Evolutionary conservation across 2,329 filamentous ascomycete genomes (phyloP).

Genomic region (Xylariales sp.): DNA sequence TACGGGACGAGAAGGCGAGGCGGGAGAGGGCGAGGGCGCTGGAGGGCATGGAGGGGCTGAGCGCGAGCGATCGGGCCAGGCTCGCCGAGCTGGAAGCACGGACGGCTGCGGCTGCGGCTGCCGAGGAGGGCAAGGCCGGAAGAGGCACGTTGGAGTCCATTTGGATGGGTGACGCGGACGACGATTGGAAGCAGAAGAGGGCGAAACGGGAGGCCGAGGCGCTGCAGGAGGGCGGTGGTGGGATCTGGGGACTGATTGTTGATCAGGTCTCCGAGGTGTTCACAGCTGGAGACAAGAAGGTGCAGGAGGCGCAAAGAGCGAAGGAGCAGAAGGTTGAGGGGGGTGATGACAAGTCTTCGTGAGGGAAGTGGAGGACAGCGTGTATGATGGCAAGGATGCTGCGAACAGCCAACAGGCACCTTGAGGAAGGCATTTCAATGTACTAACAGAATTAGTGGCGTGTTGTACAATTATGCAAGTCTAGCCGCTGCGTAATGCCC

Average conservation of each 20-base stretch:
- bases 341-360: no score
- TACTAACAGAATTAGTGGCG: no score
- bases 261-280: constrained; percentile 54
- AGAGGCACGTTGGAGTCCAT: constrained; percentile 38
- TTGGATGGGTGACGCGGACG: constrained; percentile 56
- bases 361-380: no score
- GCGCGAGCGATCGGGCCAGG: constrained; percentile 24
- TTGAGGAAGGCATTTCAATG: no score
- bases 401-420: no score
- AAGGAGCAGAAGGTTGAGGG: no score
- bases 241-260: constrained; percentile 51
- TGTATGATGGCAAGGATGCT: no score
- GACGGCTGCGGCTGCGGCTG: constrained; percentile 9
- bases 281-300: no score
- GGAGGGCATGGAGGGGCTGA: constrained; percentile 19
- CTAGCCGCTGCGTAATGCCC: no score
- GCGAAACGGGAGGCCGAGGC: constrained; percentile 47
- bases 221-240: constrained; percentile 48
- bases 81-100: constrained; percentile 20
- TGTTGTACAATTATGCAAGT: no score
- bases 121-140: constrained; percentile 5
- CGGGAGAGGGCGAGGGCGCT: constrained; percentile 19
- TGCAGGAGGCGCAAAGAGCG: no score
- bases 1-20: constrained; percentile 40
- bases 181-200: constrained; percentile 50